Evolutionary conservation across 2,329 filamentous ascomycete species (phyloP), one percentile per base, ranked within the genome.

Genomic region (Fusarium chlamydosporum): DNA sequence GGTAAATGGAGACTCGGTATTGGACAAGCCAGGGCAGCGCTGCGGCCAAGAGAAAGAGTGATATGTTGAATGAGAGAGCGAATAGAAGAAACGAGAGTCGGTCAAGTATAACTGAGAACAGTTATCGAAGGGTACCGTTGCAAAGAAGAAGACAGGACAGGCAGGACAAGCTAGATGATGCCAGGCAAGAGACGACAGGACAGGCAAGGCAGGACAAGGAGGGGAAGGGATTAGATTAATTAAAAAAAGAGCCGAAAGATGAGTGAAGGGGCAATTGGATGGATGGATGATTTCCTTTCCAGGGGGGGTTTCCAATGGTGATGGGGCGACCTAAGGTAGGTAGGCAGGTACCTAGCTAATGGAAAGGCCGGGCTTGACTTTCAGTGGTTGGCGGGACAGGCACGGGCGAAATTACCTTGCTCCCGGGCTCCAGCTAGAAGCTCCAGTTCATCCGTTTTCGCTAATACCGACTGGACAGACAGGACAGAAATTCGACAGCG

Each of bases 281-380:
- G 66, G 65, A 67, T 65, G 71, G 57, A 69, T 74, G 71, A 74
- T 69, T 72, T 72, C 67, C 71, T 74, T 72, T 69, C 67, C 69
- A 65, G 61, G 71, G 63, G 68, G 71, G 71, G 51, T 68, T 61
- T 63, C 58, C 61, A 65, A 65, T 56, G 59, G 60, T 43, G 67
- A 73, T 73, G 72, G 72, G 72, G 72, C 72, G 61, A 61, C 57
- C 46, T n/a, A n/a, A n/a, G n/a, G n/a, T n/a, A n/a, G n/a, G n/a
- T n/a, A n/a, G n/a, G n/a, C n/a, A n/a, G n/a, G n/a, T n/a, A n/a
- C n/a, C n/a, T 47, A 55, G 46, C 33, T 50, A 18, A 50, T 50
- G 47, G 33, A 38, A 27, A 51, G 34, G 47, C 34, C 47, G 34
- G 47, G 23, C 47, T 23, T 60, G 53, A 62, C 61, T 65, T 58